These are phyloP conservation scores for Peronosclerospora sorghi DNA, from an alignment of 352 stramenopile species.

Conservation along the genomic window DNA sequence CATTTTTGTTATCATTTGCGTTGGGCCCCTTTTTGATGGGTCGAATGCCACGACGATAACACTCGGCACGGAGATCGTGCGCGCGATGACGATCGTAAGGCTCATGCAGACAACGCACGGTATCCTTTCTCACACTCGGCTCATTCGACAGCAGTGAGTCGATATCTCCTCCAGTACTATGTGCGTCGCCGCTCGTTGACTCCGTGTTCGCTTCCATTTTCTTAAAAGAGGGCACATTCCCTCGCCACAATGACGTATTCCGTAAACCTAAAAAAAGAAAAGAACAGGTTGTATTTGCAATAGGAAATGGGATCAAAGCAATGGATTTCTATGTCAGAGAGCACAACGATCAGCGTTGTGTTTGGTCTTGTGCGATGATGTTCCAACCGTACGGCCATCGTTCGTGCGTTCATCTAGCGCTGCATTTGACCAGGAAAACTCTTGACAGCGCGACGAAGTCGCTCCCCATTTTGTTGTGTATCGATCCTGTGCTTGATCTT, in stretches of 20 bases:
- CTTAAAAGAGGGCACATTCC: not conserved
- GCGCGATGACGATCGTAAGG: slow-evolving; percentile 68
- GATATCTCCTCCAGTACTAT: slow-evolving; percentile 42
- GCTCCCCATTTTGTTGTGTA: too few relatives aligned
- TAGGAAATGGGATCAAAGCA: too few relatives aligned
- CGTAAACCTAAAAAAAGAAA: too few relatives aligned
- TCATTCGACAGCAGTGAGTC: slow-evolving; percentile 55
- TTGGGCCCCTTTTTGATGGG: slow-evolving; percentile 74
- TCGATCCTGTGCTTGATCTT: too few relatives aligned
- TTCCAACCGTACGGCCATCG: too few relatives aligned
- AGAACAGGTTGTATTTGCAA: too few relatives aligned
- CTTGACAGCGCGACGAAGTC: too few relatives aligned
- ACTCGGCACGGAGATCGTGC: slow-evolving; percentile 67
- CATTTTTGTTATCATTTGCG: slow-evolving; percentile 80
- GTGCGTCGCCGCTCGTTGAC: slow-evolving; percentile 31
- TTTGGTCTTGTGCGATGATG: too few relatives aligned
- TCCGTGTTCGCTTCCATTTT: slow-evolving; percentile 15
- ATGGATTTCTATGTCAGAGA: too few relatives aligned
- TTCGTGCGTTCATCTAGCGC: slow-evolving; percentile 12
- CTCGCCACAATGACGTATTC: not conserved
- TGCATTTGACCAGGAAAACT: slow-evolving; percentile 10
- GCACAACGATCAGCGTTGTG: too few relatives aligned
- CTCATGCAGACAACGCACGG: slow-evolving; percentile 33
- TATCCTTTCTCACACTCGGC: slow-evolving; percentile 16
- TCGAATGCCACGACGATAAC: slow-evolving; percentile 60